Evolutionary conservation across 2,329 filamentous ascomycete genomes (phyloP), one percentile per base, ranked within the genome.

Genomic region (Sclerotinia sclerotiorum): DNA sequence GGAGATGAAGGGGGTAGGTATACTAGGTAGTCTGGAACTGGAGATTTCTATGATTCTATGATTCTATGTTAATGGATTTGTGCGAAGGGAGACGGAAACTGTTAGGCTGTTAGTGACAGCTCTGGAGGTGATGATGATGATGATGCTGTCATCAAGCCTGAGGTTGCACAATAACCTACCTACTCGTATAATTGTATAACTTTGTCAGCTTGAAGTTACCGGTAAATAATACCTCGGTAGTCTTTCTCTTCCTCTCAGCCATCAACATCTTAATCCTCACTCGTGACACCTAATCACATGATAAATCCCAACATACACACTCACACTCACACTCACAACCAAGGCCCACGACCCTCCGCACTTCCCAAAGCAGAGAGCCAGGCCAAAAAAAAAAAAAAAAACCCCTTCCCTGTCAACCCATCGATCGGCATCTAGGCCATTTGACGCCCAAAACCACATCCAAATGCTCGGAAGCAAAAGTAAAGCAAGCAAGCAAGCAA

Each of bases 271-370:
- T 32, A 7, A 44, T 5, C 13, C 24, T 49, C 27, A n/a, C 27
- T n/a, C 44, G 58, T 61, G 58, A 61, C 21, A 2, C 2, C 3
- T 21, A 49, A 35, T 61, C 58, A 61, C 58, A 49, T 61, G 58
- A 61, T 35, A 13, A 35, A 21, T 2, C 57, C 56, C 4, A 46
- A 21, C 35, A 10, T 8, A 35, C 35, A 8, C 7, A 39, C 39
- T 42, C 13, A 42, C 13, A 13, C 3, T 11, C n/a, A 29, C 29
- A 29, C 29, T 29, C 29, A 29, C 29, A 29, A 2, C 29, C 39
- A 42, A 4, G 39, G 39, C 39, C 39, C 39, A 15, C 13, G 11
- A 42, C 15, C 44, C 57, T 61, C 57, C 57, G 57, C 57, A 61
- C 32, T 60, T 29, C 39, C 57, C 32, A 60, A 4, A 32, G 24